Percentiles rank a stretch among this genome's conserved stretches.
phyloP scores from a whole-genome alignment of 192 early-diverging fungal species.

The Phlyctochytrium arcticum region DNA sequence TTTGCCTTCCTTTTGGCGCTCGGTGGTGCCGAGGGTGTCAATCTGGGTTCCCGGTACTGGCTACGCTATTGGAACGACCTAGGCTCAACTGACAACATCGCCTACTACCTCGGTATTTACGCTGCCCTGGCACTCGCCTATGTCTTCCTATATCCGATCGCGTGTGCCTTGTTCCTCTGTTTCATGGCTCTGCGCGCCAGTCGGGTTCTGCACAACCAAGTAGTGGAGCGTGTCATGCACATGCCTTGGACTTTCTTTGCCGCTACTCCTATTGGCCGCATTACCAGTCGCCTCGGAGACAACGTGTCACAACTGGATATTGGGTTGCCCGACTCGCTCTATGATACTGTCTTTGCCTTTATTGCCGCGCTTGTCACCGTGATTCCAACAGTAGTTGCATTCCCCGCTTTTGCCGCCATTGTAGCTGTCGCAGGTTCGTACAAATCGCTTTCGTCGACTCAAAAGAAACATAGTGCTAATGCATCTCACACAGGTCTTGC shows the following conservation, averaged over 20 bases:
- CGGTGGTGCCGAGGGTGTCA: constrained; percentile 16
- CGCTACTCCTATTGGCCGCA: constrained; percentile 62
- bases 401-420: constrained; percentile 27
- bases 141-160: constrained; percentile 23
- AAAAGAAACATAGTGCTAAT: constrained; percentile 64
- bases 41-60: constrained; percentile 20
- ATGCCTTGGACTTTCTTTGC: constrained; percentile 72
- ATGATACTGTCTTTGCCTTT: neutral
- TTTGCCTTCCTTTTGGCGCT: constrained; percentile 1
- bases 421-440: constrained; percentile 49
- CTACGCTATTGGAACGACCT: constrained; percentile 3
- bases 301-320: constrained; percentile 65
- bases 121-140: constrained; percentile 30
- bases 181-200: constrained; percentile 50
- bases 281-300: constrained; percentile 55
- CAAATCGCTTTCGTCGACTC: constrained; percentile 57
- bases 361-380: constrained; percentile 18
- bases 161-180: constrained; percentile 44
- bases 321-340: constrained; percentile 45
- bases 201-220: constrained; percentile 57
- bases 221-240: constrained; percentile 59
- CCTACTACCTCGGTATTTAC: constrained; percentile 6
- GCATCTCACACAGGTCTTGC: constrained; percentile 54
- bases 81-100: neutral
- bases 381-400: constrained; percentile 26